Conservation (phyloP, 2,329 filamentous ascomycete species). For the Aspergillus melleus region DNA sequence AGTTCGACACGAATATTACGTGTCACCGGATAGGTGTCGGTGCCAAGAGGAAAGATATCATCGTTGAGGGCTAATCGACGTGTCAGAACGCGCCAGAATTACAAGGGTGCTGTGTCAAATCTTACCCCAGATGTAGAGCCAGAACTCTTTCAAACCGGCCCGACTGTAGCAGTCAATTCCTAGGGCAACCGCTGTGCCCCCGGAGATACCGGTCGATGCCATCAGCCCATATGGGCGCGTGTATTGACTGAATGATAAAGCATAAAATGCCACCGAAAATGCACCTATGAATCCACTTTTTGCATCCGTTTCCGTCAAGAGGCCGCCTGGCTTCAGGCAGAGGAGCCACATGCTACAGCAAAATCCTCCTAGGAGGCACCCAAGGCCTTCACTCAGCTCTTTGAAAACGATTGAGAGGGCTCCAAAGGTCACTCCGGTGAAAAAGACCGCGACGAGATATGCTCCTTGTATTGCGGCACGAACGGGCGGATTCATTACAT, state of each 20-base stretch:
- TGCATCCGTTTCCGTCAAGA: slow-evolving; percentile 62
- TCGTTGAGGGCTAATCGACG: slow-evolving; percentile 63
- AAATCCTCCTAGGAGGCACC: slow-evolving; percentile 83
- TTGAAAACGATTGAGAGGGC: slow-evolving; percentile 74
- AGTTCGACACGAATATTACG: slow-evolving; percentile 84
- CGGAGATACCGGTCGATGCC: slow-evolving; percentile 72
- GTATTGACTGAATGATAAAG: slow-evolving; percentile 74
- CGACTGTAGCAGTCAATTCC: slow-evolving; percentile 89
- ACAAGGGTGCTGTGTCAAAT: background rate
- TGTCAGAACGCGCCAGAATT: slow-evolving; percentile 1
- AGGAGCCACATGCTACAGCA: slow-evolving; percentile 89
- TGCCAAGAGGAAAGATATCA: slow-evolving; percentile 74
- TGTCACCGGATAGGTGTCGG: slow-evolving; percentile 79
- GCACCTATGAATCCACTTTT: slow-evolving; percentile 74
- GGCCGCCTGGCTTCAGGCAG: slow-evolving; percentile 71
- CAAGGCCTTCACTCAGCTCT: slow-evolving; percentile 81
- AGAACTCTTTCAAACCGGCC: slow-evolving; percentile 94
- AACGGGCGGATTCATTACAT: slow-evolving; percentile 81
- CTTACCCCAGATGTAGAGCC: slow-evolving; percentile 84
- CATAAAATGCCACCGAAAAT: slow-evolving; percentile 68
- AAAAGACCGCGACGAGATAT: slow-evolving; percentile 75
- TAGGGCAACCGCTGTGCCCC: slow-evolving; percentile 74
- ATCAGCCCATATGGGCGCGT: slow-evolving; percentile 80
- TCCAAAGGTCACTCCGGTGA: slow-evolving; percentile 74
- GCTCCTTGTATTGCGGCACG: slow-evolving; percentile 76